Conservation (phyloP, 2,329 filamentous ascomycete species). For the Didymella exigua region DNA sequence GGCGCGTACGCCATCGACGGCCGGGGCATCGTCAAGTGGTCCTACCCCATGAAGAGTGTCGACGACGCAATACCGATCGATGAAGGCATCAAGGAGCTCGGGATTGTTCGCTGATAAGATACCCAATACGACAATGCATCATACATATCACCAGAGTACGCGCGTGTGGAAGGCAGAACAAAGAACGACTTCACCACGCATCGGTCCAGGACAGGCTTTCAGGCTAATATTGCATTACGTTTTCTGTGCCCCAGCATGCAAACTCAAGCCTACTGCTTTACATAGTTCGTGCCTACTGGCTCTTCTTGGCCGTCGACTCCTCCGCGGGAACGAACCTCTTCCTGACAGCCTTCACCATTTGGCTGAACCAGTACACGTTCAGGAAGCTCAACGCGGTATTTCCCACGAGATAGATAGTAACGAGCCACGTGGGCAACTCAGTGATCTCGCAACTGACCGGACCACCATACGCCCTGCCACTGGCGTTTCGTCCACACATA, state of each 20-base stretch:
- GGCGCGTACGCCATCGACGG: conserved; percentile 43
- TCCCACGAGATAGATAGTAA: conserved; percentile 68
- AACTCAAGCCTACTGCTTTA: neutral
- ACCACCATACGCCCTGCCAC: conserved; percentile 24
- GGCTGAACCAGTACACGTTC: conserved; percentile 83
- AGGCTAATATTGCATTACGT: neutral
- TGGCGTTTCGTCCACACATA: conserved; percentile 56
- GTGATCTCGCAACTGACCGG: conserved; percentile 30
- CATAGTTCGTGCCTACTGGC: neutral
- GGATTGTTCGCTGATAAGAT: conserved; percentile 19
- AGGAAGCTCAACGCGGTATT: conserved; percentile 75
- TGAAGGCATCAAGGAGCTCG: conserved; percentile 40
- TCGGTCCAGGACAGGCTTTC: no score
- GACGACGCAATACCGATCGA: conserved; percentile 41
- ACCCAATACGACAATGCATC: neutral
- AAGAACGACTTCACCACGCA: neutral
- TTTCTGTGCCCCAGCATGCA: neutral
- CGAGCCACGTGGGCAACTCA: conserved; percentile 70
- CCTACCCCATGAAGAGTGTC: conserved; percentile 44
- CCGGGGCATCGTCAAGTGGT: conserved; percentile 43
- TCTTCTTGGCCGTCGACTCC: conserved; percentile 24
- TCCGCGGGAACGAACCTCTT: conserved; percentile 68
- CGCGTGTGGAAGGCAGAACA: neutral
- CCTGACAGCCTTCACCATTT: conserved; percentile 81
- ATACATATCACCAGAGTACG: neutral